Evolutionary conservation across 2,329 filamentous ascomycete genomes (phyloP), one percentile per base, ranked within the genome.

Genomic region (Aspergillus ruber): DNA sequence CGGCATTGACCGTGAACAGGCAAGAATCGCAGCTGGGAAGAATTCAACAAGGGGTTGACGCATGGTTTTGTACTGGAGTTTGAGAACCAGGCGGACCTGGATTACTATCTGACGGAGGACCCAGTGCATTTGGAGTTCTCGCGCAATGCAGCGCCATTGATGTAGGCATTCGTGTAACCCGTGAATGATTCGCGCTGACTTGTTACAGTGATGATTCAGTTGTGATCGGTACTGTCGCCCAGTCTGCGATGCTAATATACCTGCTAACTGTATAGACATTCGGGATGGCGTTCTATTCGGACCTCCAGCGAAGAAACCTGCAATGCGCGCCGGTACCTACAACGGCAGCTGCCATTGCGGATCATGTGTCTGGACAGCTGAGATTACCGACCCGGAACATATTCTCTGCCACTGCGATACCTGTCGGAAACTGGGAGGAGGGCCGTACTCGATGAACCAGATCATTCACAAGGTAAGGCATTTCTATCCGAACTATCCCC

Each of bases 391-490:
- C 7, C 43, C 15, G n/a, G 25, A 42, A 17, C 43, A 45, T 18
- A 49, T 45, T 17, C 43, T 49, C 17, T 49, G 40, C 12, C 43
- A 49, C 17, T 49, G 47, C 39, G 32, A 49, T 7, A 49, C 43
- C 33, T 49, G 47, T 33, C 20, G 43, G 13, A 39, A 49, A 15
- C 47, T 49, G 9, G 38, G 47, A 9, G 42, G 45, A 9, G 45
- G 39, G 25, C 45, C 39, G 1, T 38, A 33, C 23, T 43, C 45
- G 13, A 47, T 43, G 36, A 13, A 41, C 23, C 36, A 23, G 33
- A 42, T 39, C 17, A 39, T 39, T 18, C 15, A 18, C 17, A 21
- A 20, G 17, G 17, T 20, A 39, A 39, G 36, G 10, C 15, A 17
- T 9, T 8, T 12, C 18, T 9, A 8, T 6, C 12, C 4, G 5